phyloP scores from a whole-genome alignment of 163 green algal species.

The Volvox carteri region DNA sequence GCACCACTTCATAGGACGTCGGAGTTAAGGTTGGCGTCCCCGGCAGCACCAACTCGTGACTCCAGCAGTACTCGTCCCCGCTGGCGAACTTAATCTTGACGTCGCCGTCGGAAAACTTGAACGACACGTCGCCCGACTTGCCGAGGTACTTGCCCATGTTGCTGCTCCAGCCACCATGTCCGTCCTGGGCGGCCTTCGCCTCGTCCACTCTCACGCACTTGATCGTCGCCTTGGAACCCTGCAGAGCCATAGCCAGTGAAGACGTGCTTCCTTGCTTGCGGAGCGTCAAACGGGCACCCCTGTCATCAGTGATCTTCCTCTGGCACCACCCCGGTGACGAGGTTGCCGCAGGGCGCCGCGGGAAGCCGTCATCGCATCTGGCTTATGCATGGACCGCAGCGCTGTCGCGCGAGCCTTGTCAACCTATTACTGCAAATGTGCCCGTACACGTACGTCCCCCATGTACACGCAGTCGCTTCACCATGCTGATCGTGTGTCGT shows the following conservation, averaged over 20 bases:
- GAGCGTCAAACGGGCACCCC: too few relatives aligned
- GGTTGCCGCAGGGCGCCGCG: too few relatives aligned
- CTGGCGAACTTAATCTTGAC: not conserved
- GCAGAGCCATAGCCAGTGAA: not conserved
- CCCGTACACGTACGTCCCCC: too few relatives aligned
- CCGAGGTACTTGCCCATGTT: conserved; percentile 15
- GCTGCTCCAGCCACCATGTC: not conserved
- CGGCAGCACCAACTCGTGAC: not conserved
- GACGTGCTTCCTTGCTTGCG: too few relatives aligned
- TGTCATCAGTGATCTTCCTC: too few relatives aligned
- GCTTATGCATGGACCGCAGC: too few relatives aligned
- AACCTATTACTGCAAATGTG: too few relatives aligned
- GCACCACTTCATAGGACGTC: not conserved
- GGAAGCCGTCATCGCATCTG: too few relatives aligned
- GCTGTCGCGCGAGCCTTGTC: too few relatives aligned
- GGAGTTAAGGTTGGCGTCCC: not conserved
- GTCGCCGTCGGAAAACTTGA: conserved; percentile 3
- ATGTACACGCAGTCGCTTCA: too few relatives aligned
- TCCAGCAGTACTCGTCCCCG: conserved; percentile 23
- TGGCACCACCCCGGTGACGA: too few relatives aligned
- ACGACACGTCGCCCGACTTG: conserved; percentile 1
- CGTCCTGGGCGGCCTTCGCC: not conserved
- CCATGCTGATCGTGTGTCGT: not conserved
- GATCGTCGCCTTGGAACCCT: conserved; percentile 17
- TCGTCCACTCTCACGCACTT: not conserved